Conservation (phyloP, 495 filamentous ascomycete genomes). For the Lasiosphaeria ovina region DNA sequence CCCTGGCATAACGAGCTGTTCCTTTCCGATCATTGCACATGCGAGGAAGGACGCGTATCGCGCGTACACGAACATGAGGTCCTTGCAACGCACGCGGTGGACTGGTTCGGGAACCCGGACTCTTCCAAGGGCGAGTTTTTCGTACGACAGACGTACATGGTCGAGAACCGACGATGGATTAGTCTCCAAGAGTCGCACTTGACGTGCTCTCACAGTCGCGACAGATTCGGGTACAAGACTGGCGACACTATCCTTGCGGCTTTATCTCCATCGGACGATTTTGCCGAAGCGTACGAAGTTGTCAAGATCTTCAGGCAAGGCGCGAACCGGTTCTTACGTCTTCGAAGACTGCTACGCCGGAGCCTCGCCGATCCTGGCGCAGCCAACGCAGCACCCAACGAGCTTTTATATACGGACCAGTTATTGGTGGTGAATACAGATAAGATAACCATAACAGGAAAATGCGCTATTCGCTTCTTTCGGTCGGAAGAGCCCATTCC, state of each 20-base stretch:
- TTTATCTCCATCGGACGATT: conserved; percentile 9
- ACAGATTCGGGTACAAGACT: conserved; percentile 29
- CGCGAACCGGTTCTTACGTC: conserved; percentile 29
- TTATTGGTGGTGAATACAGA: conserved; percentile 36
- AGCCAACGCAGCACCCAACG: conserved; percentile 52
- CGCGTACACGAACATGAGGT: conserved; percentile 53
- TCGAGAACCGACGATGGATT: conserved; percentile 47
- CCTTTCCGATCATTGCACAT: conserved; percentile 74
- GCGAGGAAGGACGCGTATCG: conserved; percentile 39
- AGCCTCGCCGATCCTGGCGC: conserved; percentile 36
- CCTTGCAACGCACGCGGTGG: conserved; percentile 50
- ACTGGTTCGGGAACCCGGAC: conserved; percentile 52
- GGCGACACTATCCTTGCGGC: conserved; percentile 58
- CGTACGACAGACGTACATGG: conserved; percentile 64
- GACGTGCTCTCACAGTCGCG: conserved; percentile 30
- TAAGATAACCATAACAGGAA: conserved; percentile 42
- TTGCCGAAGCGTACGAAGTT: conserved; percentile 53
- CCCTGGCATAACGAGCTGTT: conserved; percentile 70
- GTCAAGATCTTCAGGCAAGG: conserved; percentile 39
- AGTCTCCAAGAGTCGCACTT: conserved; percentile 52
- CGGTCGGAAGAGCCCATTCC: conserved; percentile 44
- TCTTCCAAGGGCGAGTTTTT: conserved; percentile 52
- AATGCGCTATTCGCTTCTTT: conserved; percentile 61
- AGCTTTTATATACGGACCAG: conserved; percentile 59
- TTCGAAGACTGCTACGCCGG: conserved; percentile 49